phyloP scores from a whole-genome alignment of 331 rosid species.

The Spiraea crenata region DNA sequence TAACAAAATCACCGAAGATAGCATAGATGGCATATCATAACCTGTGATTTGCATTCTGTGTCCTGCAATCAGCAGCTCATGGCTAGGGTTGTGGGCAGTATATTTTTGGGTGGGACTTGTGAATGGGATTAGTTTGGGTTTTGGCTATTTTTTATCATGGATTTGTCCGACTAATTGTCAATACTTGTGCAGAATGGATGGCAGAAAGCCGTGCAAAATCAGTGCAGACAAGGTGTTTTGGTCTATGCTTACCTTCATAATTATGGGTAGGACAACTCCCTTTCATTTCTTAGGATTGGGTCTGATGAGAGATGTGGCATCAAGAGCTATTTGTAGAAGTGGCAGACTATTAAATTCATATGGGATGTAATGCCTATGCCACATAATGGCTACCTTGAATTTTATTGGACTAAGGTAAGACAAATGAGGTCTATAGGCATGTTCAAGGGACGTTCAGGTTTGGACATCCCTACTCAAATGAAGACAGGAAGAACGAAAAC shows the following conservation, averaged over 20 bases:
- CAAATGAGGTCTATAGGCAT: background rate
- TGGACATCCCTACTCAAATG: background rate
- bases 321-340: no score
- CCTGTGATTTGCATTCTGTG: background rate
- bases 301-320: no score
- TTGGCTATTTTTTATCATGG: background rate
- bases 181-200: background rate
- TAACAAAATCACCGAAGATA: background rate
- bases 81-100: background rate
- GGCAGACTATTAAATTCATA: no score
- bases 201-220: background rate
- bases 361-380: no score
- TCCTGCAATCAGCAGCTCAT: background rate
- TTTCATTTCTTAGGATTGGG: no score
- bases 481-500: background rate
- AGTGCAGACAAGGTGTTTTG: background rate
- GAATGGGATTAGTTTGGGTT: no score
- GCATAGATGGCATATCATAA: background rate
- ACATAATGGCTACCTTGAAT: no score
- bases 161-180: background rate
- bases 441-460: background rate
- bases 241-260: slow-evolving; percentile 1
- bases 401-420: no score
- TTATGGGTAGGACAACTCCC: background rate
- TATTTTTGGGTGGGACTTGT: background rate